A percentile compares a stretch with the other conserved stretches of the same genome.
These are phyloP conservation scores for Leccinum griseonigrum DNA, from an alignment of 1,284 basidiomycete species.

Conservation along the genomic window DNA sequence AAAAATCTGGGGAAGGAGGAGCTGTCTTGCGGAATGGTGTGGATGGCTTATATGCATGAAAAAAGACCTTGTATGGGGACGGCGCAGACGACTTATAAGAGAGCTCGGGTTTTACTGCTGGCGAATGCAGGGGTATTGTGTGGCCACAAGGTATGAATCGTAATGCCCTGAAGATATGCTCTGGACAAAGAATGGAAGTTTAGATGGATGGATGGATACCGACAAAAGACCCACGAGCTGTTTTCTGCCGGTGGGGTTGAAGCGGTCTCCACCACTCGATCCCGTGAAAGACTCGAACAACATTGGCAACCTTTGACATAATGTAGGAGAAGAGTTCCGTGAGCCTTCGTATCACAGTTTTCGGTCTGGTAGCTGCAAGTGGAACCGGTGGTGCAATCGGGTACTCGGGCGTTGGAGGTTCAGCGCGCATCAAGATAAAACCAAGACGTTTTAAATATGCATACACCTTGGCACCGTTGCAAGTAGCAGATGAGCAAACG, in stretches of 20 bases:
- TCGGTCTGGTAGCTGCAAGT: not conserved
- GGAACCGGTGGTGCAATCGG: slow-evolving; percentile 44
- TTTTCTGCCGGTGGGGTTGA: slow-evolving; percentile 37
- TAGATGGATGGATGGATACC: not conserved
- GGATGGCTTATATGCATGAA: slow-evolving; percentile 88
- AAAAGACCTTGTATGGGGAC: slow-evolving; percentile 79
- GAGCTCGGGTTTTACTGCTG: slow-evolving; percentile 15
- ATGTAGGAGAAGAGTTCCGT: slow-evolving; percentile 34
- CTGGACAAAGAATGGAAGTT: slow-evolving; percentile 36
- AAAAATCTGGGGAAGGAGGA: slow-evolving; percentile 84
- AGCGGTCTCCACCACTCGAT: slow-evolving; percentile 61
- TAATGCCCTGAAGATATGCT: slow-evolving; percentile 66
- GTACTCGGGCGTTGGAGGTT: slow-evolving; percentile 59
- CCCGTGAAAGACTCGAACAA: slow-evolving; percentile 18
- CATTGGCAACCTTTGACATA: slow-evolving; percentile 30
- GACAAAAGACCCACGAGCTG: slow-evolving; percentile 14
- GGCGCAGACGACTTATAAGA: not conserved
- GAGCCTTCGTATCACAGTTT: slow-evolving; percentile 35
- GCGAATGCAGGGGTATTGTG: slow-evolving; percentile 35
- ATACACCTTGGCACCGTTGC: slow-evolving; percentile 63
- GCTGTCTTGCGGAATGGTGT: slow-evolving; percentile 81
- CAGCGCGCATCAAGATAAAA: slow-evolving; percentile 80
- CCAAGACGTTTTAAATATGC: slow-evolving; percentile 90
- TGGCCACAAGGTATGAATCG: slow-evolving; percentile 76
- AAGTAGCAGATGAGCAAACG: slow-evolving; percentile 3